These are phyloP conservation scores for Strobilomyces confusus DNA, from an alignment of 768 basidiomycete species.

Conservation along the genomic window DNA sequence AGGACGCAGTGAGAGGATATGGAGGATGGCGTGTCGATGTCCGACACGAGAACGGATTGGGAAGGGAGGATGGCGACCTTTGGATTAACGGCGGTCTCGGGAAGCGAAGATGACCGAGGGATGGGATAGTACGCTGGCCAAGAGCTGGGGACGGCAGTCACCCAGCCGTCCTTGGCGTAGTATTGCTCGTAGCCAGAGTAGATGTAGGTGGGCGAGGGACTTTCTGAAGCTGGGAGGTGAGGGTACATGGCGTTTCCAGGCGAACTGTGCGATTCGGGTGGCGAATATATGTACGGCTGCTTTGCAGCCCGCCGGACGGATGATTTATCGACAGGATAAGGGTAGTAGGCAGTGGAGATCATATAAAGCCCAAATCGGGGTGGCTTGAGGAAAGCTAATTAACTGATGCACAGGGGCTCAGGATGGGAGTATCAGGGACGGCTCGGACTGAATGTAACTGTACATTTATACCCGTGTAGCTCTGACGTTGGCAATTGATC, in stretches of 20 bases:
- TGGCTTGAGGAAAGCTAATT: conserved; percentile 13
- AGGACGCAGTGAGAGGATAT: conserved; percentile 30
- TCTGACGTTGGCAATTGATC: conserved; percentile 30
- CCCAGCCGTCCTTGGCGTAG: conserved; percentile 22
- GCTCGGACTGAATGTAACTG: conserved; percentile 16
- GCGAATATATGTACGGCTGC: conserved; percentile 32
- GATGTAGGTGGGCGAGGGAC: conserved; percentile 20
- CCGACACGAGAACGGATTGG: conserved; percentile 21
- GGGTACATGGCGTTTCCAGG: conserved; percentile 28
- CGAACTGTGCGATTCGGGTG: conserved; percentile 21
- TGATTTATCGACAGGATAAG: conserved; percentile 25
- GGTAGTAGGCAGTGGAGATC: conserved; percentile 31
- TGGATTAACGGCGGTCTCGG: conserved; percentile 23
- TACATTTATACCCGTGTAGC: conserved; percentile 31
- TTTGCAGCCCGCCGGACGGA: conserved; percentile 17
- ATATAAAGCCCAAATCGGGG: conserved; percentile 28
- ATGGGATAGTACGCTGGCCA: conserved; percentile 21
- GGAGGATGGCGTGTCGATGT: conserved; percentile 31
- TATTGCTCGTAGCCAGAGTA: conserved; percentile 23
- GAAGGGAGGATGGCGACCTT: conserved; percentile 26
- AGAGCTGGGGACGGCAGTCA: conserved; percentile 7
- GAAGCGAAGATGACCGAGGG: conserved; percentile 14
- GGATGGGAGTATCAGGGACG: conserved; percentile 29
- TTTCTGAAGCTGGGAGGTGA: conserved; percentile 15
- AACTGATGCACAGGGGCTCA: conserved; percentile 16